Percentiles rank a stretch among this genome's conserved stretches.
These are phyloP conservation scores for Colletotrichum navitas DNA, from an alignment of 2,329 filamentous ascomycete genomes.

Conservation along the genomic window DNA sequence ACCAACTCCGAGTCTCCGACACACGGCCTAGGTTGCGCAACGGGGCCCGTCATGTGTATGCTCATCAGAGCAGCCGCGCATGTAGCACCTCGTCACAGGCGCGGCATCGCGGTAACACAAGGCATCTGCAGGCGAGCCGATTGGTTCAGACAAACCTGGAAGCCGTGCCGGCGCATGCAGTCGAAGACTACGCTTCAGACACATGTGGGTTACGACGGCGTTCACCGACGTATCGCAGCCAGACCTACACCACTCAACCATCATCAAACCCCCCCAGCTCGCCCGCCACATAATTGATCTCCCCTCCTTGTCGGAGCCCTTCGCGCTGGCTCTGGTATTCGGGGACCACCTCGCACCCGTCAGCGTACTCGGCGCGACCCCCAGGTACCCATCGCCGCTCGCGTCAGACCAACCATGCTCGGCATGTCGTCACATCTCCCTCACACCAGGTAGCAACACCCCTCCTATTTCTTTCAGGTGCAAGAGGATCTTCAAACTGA, in stretches of 20 bases:
- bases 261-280: background rate
- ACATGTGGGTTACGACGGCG: background rate
- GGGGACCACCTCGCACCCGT: background rate
- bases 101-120: background rate
- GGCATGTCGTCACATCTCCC: constrained; percentile 22
- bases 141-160: background rate
- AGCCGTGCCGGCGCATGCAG: background rate
- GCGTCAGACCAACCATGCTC: constrained; percentile 23
- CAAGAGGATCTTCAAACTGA: background rate
- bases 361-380: background rate
- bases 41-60: background rate
- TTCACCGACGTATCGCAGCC: background rate
- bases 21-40: background rate
- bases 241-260: background rate
- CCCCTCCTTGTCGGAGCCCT: background rate
- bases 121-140: background rate
- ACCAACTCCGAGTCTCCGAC: background rate
- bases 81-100: background rate
- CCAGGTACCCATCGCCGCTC: background rate
- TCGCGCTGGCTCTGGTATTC: background rate
- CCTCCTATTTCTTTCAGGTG: background rate
- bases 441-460: background rate
- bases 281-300: background rate
- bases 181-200: background rate
- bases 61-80: constrained; percentile 2